These are phyloP conservation scores for Anacardium occidentale DNA, from an alignment of 345 rosid genomes.

Conservation along the genomic window DNA sequence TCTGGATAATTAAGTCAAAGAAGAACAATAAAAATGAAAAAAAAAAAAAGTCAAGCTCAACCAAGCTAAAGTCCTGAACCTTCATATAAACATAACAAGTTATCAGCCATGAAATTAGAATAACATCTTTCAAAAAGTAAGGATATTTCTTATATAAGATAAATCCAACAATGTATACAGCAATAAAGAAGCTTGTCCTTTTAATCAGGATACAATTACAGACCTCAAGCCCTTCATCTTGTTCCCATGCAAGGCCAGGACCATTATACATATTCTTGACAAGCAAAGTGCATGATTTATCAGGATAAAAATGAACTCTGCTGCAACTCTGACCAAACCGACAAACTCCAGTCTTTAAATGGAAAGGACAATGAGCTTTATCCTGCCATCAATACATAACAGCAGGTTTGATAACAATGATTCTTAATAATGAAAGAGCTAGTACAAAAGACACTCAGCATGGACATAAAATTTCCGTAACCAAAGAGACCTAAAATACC, in stretches of 20 bases:
- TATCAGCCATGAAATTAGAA: background rate
- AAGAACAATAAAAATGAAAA: constrained; percentile 28
- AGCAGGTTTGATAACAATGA: constrained; percentile 8
- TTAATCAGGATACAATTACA: constrained; percentile 89
- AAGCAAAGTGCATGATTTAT: constrained; percentile 80
- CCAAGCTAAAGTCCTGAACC: constrained; percentile 7
- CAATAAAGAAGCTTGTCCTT: background rate
- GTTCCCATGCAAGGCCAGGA: constrained; percentile 95
- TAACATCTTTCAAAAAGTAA: background rate
- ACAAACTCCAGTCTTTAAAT: constrained; percentile 93
- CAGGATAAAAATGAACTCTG: constrained; percentile 93
- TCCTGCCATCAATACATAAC: constrained; percentile 48
- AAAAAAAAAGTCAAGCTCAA: constrained; percentile 19
- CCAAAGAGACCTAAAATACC: constrained; percentile 30
- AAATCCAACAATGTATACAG: background rate
- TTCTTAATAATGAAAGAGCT: background rate
- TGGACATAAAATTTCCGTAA: background rate
- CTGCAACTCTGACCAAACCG: constrained; percentile 95
- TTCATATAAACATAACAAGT: background rate
- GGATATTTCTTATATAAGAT: background rate
- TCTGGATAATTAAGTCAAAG: constrained; percentile 59
- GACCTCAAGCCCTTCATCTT: constrained; percentile 99
- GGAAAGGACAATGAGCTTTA: constrained; percentile 98
- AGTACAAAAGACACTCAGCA: background rate
- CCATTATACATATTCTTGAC: constrained; percentile 93